Evolutionary conservation across 2,329 filamentous ascomycete genomes (phyloP), one percentile per base, ranked within the genome.

Genomic region (Aspergillus carbonarius): DNA sequence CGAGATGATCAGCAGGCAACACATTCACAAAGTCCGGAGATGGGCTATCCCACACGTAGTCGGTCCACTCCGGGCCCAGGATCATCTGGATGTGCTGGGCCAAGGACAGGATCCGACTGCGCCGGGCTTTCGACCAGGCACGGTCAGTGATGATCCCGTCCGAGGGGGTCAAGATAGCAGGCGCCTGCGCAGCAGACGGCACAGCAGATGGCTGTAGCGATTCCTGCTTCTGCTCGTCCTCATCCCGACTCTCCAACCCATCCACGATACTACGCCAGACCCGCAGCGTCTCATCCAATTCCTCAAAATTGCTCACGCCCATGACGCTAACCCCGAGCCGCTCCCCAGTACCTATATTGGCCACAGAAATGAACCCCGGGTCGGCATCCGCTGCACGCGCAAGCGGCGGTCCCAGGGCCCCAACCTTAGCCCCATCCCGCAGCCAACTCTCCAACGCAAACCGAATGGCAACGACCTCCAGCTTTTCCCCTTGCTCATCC

Each of bases 381-480:
- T 73, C 70, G 0, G 81, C 76, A 12, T 81, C 80, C 1, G 78
- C 79, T 1, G 79, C 78, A 1, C 78, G 81, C 57, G 84, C 81
- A 20, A 84, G 80, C n/a, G 78, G 76, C 1, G 81, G 81, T 0
- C 84, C 84, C 7, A 82, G 78, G 0, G 74, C 66, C 0, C 79
- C 79, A 1, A 68, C 78, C n/a, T 62, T 63, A 5, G 74, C 68
- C 6, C 75, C 81, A 69, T 72, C 82, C 71, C 60, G 77, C 63
- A 87, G 72, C 86, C 85, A 88, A 1, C 77, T 79, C 72, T 88
- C 85, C 32, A 97, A 79, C 2, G 91, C 87, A 80, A 89, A 98
- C 4, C 92, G 86, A 57, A 97, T 92, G 1, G 92, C 88, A 15
- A 96, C 85, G 49, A 90, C 87, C 74, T 97, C 93, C 5, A 98